Evolutionary conservation across 495 filamentous ascomycete genomes (phyloP).

Genomic region (Podospora anserina): DNA sequence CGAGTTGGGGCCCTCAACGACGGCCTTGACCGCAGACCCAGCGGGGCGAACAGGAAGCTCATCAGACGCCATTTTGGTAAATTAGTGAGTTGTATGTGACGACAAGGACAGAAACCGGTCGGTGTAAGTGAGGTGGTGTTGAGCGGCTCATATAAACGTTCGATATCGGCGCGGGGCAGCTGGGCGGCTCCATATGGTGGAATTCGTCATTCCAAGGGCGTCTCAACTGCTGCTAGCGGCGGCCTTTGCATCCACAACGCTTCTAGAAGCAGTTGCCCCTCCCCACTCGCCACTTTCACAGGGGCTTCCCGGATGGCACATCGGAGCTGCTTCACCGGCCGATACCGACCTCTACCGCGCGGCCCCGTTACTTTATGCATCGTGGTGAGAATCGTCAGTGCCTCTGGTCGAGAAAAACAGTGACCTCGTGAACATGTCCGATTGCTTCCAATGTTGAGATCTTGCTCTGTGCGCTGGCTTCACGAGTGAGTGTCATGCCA

Average conservation of each 20-base stretch:
- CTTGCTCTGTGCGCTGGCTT: too few relatives aligned
- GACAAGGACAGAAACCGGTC: not conserved
- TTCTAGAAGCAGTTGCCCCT: slow-evolving; percentile 1
- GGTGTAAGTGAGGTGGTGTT: not conserved
- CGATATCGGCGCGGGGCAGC: slow-evolving; percentile 19
- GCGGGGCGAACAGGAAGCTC: not conserved
- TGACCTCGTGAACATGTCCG: not conserved
- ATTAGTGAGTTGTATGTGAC: not conserved
- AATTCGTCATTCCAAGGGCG: slow-evolving; percentile 25
- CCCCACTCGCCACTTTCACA: not conserved
- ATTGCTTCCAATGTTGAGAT: too few relatives aligned
- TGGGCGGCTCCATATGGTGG: slow-evolving; percentile 14
- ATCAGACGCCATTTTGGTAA: not conserved
- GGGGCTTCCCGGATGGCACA: not conserved
- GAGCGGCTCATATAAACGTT: not conserved
- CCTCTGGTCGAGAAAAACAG: not conserved
- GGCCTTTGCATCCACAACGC: not conserved
- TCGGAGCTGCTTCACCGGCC: not conserved
- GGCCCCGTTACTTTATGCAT: too few relatives aligned
- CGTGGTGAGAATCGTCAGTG: too few relatives aligned
- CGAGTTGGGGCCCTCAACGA: slow-evolving; percentile 24
- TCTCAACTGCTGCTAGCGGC: slow-evolving; percentile 3
- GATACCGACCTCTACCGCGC: not conserved
- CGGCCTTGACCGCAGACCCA: not conserved
- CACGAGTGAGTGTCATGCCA: too few relatives aligned